phyloP scores from a whole-genome alignment of 176 grass and related monocot genomes.

The Tillandsia leiboldiana region DNA sequence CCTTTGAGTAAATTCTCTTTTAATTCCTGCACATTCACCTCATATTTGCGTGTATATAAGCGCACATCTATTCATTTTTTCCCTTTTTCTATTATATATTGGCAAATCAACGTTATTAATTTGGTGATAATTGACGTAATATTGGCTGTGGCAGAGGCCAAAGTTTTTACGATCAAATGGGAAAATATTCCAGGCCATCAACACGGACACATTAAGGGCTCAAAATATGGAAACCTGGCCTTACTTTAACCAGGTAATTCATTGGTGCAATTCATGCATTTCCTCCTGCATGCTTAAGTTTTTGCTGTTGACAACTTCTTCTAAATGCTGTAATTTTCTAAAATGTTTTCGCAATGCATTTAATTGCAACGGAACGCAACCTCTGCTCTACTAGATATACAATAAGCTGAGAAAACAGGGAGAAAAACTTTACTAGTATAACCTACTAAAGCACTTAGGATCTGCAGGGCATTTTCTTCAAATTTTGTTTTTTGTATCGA shows the following conservation, averaged over 20 bases:
- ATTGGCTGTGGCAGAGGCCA: constrained; percentile 50
- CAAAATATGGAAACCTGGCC: constrained; percentile 92
- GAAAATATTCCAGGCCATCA: constrained; percentile 89
- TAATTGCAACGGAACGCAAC: too few species aligned
- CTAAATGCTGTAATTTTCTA: constrained; percentile 4
- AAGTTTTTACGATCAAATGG: constrained; percentile 76
- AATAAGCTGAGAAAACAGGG: too few species aligned
- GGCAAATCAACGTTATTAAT: neutral
- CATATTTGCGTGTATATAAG: too few species aligned
- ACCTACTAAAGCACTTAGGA: too few species aligned
- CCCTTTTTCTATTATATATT: neutral
- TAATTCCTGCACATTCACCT: neutral
- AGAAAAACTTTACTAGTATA: too few species aligned
- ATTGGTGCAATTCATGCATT: neutral
- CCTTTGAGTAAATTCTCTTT: neutral
- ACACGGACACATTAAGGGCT: constrained; percentile 60
- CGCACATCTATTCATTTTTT: neutral
- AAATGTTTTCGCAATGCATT: neutral
- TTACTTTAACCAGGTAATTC: constrained; percentile 80
- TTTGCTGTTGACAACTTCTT: constrained; percentile 18
- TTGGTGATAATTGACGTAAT: neutral
- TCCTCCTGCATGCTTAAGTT: neutral
- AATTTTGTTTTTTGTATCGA: neutral
- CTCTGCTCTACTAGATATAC: too few species aligned
- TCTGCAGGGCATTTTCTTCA: too few species aligned